Base-by-base conservation (phyloP, 176 grass and related monocot genomes). In the Panicum miliaceum region DNA sequence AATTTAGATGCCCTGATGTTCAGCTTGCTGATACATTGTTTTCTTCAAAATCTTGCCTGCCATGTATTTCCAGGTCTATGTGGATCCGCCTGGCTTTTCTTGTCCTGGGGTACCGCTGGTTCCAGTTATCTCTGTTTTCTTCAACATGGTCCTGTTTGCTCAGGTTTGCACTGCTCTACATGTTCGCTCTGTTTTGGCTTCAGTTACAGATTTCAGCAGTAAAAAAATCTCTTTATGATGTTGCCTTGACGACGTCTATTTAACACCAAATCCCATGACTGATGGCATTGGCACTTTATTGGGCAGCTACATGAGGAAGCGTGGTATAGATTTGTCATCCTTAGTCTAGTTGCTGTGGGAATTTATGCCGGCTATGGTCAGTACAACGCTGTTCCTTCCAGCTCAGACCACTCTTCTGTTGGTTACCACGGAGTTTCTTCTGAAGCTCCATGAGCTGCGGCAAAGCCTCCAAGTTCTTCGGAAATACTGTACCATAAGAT, bases 291-390 rank as follows among this genome's bases (percentile, higher is more conserved):
- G 8, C 25, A 72, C 7, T 83, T 80, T 26, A 74, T 53, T 76
- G 78, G 64, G 82, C 91, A 99, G 97, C 89, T 99, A 57, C 97
- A 99, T 79, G 97, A 92, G 89, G 97, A 99, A 89, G 97, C 90
- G 12, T 99, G 97, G 90, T 90, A 89, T 32, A 99, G 93, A 92
- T 99, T 99, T 73, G 69, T 92, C 71, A 91, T 99, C 29, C 88
- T 99, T 59, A 96, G 91, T 62, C 59, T 99, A 15, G 22, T 94
- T 14, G 80, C 91, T 0, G 78, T 89, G 48, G 93, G 83, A 38
- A 14, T 96, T 19, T 99, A 96, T 79, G 97, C 97, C 2, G 65
- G 87, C 32, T 99, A 96, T 69, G 97, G 97, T 81, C 97, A 92
- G 68, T 86, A 96, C 86, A 81, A 94, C 38, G 90, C 91, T 13